phyloP scores from a whole-genome alignment of 345 rosid genomes.

The Populus nigra region DNA sequence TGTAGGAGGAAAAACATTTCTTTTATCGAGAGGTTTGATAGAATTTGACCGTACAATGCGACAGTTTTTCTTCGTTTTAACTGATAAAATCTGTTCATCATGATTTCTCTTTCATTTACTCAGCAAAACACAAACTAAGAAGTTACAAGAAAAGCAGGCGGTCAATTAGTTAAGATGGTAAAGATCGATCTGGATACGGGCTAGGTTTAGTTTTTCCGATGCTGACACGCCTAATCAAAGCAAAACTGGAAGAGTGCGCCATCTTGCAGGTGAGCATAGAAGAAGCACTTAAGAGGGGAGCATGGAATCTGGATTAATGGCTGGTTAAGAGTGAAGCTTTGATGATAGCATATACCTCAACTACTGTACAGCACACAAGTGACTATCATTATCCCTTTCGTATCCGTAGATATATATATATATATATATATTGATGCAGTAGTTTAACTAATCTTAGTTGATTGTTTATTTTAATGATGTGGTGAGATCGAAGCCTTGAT shows the following conservation, averaged over 20 bases:
- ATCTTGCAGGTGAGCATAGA: background rate
- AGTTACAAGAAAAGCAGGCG: background rate
- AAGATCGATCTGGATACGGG: background rate
- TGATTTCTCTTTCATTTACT: no score
- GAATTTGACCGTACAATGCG: no score
- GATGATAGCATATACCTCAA: background rate
- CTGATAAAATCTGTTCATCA: no score
- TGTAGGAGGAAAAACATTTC: no score
- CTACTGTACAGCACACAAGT: background rate
- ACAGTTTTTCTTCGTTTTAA: no score
- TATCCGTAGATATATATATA: no score
- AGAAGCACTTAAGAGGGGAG: background rate
- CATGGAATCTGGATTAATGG: background rate
- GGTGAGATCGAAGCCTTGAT: no score
- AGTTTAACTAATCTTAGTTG: background rate
- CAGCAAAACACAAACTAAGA: background rate
- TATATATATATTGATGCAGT: no score
- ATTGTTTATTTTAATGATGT: background rate
- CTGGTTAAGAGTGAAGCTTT: background rate
- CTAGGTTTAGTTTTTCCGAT: background rate
- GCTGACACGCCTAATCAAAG: background rate
- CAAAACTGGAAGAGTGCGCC: background rate
- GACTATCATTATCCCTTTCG: background rate
- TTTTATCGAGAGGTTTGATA: no score
- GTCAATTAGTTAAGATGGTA: background rate